These are phyloP conservation scores for Hanseniaspora thailandica DNA, from an alignment of 805 yeast species.

Conservation along the genomic window DNA sequence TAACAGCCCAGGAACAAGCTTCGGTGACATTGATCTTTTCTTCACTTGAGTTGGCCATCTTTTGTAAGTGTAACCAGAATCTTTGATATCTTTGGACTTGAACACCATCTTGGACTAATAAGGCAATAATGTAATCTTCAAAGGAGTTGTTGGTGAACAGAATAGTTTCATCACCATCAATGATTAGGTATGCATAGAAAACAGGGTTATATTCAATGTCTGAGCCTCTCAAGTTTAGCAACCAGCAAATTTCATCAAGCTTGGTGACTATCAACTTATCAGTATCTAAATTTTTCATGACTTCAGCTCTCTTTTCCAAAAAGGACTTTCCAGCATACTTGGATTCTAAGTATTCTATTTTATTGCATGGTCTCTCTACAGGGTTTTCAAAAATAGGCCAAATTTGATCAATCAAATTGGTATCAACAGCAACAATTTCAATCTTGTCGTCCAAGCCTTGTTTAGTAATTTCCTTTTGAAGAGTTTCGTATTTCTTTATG, in stretches of 20 bases:
- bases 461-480: constrained; percentile 25
- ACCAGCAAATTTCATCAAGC: constrained; percentile 85
- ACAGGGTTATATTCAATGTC: constrained; percentile 83
- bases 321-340: constrained; percentile 53
- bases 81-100: constrained; percentile 41
- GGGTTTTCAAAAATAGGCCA: constrained; percentile 58
- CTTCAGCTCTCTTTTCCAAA: constrained; percentile 38
- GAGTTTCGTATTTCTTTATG: constrained; percentile 29
- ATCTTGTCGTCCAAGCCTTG: constrained; percentile 30
- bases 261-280: constrained; percentile 48
- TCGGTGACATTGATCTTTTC: constrained; percentile 41
- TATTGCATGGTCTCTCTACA: constrained; percentile 46
- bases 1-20: constrained; percentile 57
- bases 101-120: constrained; percentile 37
- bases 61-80: constrained; percentile 47
- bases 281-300: not conserved
- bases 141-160: constrained; percentile 45
- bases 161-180: constrained; percentile 34
- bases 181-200: constrained; percentile 53
- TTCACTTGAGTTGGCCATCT: constrained; percentile 18
- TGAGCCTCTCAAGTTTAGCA: constrained; percentile 68
- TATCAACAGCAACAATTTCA: constrained; percentile 40
- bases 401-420: constrained; percentile 61
- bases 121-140: constrained; percentile 29
- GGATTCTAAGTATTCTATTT: constrained; percentile 41